A percentile compares a stretch with the other conserved stretches of the same genome.
Conservation (phyloP, 768 basidiomycete species). For the Podaxis sp. region DNA sequence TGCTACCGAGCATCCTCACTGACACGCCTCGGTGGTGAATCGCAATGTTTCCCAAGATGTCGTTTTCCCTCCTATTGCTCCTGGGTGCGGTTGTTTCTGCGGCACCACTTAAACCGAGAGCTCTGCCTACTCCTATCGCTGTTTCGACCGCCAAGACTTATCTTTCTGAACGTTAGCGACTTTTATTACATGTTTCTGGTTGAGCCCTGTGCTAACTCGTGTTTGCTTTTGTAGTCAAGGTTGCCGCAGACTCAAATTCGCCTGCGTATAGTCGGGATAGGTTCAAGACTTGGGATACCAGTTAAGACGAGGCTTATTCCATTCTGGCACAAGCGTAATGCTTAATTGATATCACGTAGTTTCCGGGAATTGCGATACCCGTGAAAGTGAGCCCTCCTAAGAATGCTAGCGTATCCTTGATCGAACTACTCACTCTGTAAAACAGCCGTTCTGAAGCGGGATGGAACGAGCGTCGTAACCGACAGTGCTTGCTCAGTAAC, state of each 20-base stretch:
- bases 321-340: background rate
- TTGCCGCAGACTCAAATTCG: conserved; percentile 31
- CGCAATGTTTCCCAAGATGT: background rate
- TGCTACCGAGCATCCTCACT: background rate
- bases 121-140: conserved; percentile 32
- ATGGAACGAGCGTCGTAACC: conserved; percentile 44
- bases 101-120: conserved; percentile 22
- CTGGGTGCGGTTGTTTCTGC: conserved; percentile 18
- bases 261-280: conserved; percentile 35
- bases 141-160: conserved; percentile 34
- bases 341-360: conserved; percentile 27
- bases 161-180: conserved; percentile 30
- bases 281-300: conserved; percentile 51
- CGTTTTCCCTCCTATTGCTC: conserved; percentile 13
- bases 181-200: background rate
- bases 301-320: conserved; percentile 28
- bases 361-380: conserved; percentile 50
- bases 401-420: background rate
- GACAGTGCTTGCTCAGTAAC: conserved; percentile 39
- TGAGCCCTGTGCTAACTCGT: background rate
- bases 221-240: conserved; percentile 27
- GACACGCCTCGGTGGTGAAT: background rate
- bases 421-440: background rate
- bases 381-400: conserved; percentile 41
- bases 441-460: conserved; percentile 43